Evolutionary conservation across 148 eudicot species (phyloP).

Genomic region (Chenopodium album): DNA sequence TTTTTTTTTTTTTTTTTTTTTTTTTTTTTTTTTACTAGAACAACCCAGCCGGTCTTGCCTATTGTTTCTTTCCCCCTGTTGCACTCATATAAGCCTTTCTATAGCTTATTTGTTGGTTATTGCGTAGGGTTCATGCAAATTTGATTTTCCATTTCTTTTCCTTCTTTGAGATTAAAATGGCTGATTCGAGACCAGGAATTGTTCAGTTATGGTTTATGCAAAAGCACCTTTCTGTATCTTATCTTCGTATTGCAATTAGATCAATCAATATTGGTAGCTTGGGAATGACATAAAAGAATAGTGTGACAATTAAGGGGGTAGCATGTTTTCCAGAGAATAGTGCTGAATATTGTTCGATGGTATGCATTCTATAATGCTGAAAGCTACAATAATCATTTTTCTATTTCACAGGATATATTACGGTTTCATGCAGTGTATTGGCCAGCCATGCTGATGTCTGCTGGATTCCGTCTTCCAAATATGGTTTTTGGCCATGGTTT

Average conservation of each 20-base stretch:
- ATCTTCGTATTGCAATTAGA: neutral
- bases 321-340: neutral
- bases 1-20: no score
- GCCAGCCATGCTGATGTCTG: slow-evolving; percentile 99
- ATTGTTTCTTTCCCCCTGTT: neutral
- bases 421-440: slow-evolving; percentile 99
- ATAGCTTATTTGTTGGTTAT: neutral
- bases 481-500: slow-evolving; percentile 99
- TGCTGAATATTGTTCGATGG: neutral
- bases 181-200: neutral
- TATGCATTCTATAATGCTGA: neutral
- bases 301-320: neutral
- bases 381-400: neutral
- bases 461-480: slow-evolving; percentile 76
- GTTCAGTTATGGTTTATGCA: neutral
- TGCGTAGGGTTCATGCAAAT: neutral
- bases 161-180: no score
- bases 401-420: slow-evolving; percentile 75
- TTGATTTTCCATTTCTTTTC: neutral
- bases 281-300: no score
- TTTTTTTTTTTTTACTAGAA: neutral
- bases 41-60: neutral
- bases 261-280: neutral
- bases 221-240: neutral
- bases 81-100: neutral